Evolutionary conservation across 768 basidiomycete species (phyloP), one percentile per base, ranked within the genome.

Genomic region (Zangia roseola): DNA sequence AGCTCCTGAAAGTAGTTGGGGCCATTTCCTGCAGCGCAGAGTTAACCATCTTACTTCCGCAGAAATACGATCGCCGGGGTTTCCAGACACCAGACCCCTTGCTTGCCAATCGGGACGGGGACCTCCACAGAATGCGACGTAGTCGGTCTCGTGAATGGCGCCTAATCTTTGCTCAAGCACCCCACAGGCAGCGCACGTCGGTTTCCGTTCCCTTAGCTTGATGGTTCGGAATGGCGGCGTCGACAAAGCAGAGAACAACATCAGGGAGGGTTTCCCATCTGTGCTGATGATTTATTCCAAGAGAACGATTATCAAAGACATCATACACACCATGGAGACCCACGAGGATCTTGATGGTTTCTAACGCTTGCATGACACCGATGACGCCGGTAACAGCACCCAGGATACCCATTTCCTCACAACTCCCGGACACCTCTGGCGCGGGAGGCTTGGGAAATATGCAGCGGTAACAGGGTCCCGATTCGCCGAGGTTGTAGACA

Each of bases 381-480:
- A 97, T 90, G 41, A 91, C 73, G 2, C 95, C 95, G 0, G 91
- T 91, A 2, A 97, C 92, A 0, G 77, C 83, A 6, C 95, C 95
- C 40, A 97, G 70, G 5, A 98, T 84, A 1, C 95, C 94, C 5
- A 83, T 75, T 62, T 97, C 94, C 59, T 88, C 92, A 56, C 97
- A 99, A 9, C 84, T 82, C 8, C 91, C 86, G 2, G 79, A 69
- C 23, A 74, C 74, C 45, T 81, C 81, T 17, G 72, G 76, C 5
- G 82, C 76, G 1, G 93, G 83, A 2, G 92, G 83, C 44, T 76
- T 80, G 0, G 95, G 94, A 66, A 94, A 98, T 36, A 98, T 68
- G 64, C 97, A 98, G 14, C 97, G 80, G 68, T 95, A 97, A 68
- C 97, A 99, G 0, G 94, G 94, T 1, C 92, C 86, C 24, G 79